Evolutionary conservation across 805 yeast species (phyloP).

Genomic region (Spathaspora arborariae): DNA sequence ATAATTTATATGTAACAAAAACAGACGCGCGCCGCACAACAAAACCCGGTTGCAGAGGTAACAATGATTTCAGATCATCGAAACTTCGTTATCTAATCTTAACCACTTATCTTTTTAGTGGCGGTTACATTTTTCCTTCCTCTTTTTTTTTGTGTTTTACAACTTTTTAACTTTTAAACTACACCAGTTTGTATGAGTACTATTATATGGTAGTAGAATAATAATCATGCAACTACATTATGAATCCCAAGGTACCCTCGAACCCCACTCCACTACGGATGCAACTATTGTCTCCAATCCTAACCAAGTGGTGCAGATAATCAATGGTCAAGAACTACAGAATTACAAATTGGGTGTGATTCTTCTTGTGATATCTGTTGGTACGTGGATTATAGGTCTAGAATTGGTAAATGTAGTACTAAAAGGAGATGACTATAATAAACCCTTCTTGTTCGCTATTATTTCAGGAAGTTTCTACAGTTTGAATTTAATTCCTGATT

Average conservation of each 20-base stretch:
- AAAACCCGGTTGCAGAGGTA: background rate
- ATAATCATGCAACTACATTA: background rate
- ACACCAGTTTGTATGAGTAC: background rate
- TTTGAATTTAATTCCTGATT: conserved; percentile 43
- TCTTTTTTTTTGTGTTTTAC: too few relatives aligned
- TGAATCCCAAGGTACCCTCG: background rate
- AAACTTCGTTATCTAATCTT: background rate
- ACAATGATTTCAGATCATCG: background rate
- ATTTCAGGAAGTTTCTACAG: conserved; percentile 46
- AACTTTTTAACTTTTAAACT: background rate
- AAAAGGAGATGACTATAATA: conserved; percentile 45
- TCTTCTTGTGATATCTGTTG: conserved; percentile 37
- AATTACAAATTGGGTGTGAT: conserved; percentile 44
- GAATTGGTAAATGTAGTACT: conserved; percentile 48
- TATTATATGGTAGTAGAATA: background rate
- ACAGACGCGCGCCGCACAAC: background rate
- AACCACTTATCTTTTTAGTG: background rate
- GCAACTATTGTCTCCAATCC: conserved; percentile 11
- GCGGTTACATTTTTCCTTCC: background rate
- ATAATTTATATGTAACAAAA: background rate
- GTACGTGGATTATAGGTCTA: conserved; percentile 47
- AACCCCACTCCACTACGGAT: background rate
- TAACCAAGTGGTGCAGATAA: conserved; percentile 27
- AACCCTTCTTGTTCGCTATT: conserved; percentile 46
- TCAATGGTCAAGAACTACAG: conserved; percentile 37